These are phyloP conservation scores for Leccinum obscurum DNA, from an alignment of 768 basidiomycete genomes.

Conservation along the genomic window DNA sequence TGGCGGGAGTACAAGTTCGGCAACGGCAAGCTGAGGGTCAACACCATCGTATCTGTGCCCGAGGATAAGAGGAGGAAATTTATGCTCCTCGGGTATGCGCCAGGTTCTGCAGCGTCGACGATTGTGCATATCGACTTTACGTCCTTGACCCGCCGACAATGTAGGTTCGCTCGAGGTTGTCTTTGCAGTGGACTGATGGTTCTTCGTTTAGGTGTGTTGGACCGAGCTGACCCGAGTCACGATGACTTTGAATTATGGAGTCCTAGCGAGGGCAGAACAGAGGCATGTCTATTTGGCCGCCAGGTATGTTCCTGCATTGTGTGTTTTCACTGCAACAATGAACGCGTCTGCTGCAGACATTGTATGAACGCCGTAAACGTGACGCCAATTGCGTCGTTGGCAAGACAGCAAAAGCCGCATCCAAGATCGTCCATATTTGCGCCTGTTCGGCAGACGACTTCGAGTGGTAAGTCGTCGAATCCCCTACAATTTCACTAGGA, in stretches of 20 bases:
- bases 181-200: slow-evolving; percentile 2
- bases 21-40: slow-evolving; percentile 70
- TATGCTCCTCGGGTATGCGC: slow-evolving; percentile 72
- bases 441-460: slow-evolving; percentile 76
- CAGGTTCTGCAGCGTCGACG: slow-evolving; percentile 43
- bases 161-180: slow-evolving; percentile 47
- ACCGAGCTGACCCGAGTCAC: slow-evolving; percentile 64
- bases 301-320: slow-evolving; percentile 50
- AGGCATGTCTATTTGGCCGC: slow-evolving; percentile 88
- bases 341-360: slow-evolving; percentile 48
- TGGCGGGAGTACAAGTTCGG: slow-evolving; percentile 89
- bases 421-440: slow-evolving; percentile 63
- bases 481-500: not conserved
- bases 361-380: slow-evolving; percentile 88
- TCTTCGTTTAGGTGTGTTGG: slow-evolving; percentile 57
- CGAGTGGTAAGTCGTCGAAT: slow-evolving; percentile 75
- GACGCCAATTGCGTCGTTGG: slow-evolving; percentile 85
- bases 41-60: slow-evolving; percentile 82
- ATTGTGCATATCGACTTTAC: slow-evolving; percentile 90
- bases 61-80: slow-evolving; percentile 90
- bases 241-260: slow-evolving; percentile 99
- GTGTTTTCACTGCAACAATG: slow-evolving; percentile 1
- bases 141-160: slow-evolving; percentile 68
- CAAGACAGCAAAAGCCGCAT: slow-evolving; percentile 49
- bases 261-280: slow-evolving; percentile 85